Percentiles rank a stretch among this genome's conserved stretches.
phyloP scores from a whole-genome alignment of 768 basidiomycete species.

The Aureoboletus auriporus region DNA sequence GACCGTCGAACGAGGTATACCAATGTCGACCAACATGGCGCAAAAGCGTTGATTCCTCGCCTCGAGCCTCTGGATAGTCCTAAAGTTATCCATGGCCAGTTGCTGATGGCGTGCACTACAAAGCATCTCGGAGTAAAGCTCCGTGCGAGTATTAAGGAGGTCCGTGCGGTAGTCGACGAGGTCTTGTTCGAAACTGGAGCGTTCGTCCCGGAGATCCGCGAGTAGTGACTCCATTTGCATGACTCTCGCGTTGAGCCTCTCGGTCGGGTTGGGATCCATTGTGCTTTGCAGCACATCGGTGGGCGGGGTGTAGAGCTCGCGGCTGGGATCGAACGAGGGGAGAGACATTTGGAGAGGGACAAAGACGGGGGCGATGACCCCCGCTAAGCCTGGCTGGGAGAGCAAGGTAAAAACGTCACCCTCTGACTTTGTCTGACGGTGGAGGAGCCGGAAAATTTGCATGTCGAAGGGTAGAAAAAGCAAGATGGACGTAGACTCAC shows the following conservation, averaged over 20 bases:
- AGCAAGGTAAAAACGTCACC: slow-evolving; percentile 31
- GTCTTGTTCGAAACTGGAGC: slow-evolving; percentile 21
- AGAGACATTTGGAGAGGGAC: slow-evolving; percentile 17
- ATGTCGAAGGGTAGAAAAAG: slow-evolving; percentile 21
- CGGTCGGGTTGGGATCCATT: neutral
- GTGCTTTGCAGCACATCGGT: neutral
- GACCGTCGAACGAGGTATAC: slow-evolving; percentile 22
- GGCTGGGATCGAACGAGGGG: slow-evolving; percentile 23
- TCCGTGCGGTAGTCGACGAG: slow-evolving; percentile 25
- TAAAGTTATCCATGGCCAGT: slow-evolving; percentile 18
- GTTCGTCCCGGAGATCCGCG: slow-evolving; percentile 11
- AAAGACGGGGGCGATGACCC: slow-evolving; percentile 18
- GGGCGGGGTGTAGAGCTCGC: slow-evolving; percentile 17
- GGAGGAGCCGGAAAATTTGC: slow-evolving; percentile 46
- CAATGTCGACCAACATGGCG: slow-evolving; percentile 23
- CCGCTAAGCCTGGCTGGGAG: neutral
- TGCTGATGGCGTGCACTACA: slow-evolving; percentile 25
- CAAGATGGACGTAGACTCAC: neutral
- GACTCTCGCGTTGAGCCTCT: slow-evolving; percentile 6
- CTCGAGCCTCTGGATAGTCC: slow-evolving; percentile 26
- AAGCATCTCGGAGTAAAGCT: slow-evolving; percentile 28
- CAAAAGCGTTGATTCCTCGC: slow-evolving; percentile 21
- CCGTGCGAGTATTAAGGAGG: slow-evolving; percentile 26
- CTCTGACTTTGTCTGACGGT: slow-evolving; percentile 47
- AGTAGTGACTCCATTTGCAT: slow-evolving; percentile 14